phyloP scores from a whole-genome alignment of 306 rosid genomes.

The Lithocarpus polystachyus region DNA sequence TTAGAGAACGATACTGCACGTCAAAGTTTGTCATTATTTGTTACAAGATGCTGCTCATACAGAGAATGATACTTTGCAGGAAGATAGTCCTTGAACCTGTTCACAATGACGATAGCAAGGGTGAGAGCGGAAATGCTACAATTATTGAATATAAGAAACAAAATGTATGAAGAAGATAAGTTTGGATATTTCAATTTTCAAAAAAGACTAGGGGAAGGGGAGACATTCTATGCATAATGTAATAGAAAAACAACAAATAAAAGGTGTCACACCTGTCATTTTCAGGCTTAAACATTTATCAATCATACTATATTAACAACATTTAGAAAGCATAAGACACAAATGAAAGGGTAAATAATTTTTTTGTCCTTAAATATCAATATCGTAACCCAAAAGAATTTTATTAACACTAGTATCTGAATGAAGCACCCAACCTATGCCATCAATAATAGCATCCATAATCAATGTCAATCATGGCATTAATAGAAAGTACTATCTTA shows the following conservation, averaged over 20 bases:
- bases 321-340: neutral
- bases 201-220: neutral
- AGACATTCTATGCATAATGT: neutral
- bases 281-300: neutral
- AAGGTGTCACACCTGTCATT: neutral
- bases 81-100: constrained; percentile 87
- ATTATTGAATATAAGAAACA: constrained; percentile 3
- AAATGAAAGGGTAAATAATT: neutral
- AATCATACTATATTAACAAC: neutral
- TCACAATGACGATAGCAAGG: constrained; percentile 15
- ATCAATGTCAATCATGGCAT: neutral
- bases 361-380: neutral
- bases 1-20: neutral
- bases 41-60: constrained; percentile 60
- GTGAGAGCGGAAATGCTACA: constrained; percentile 21
- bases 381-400: neutral
- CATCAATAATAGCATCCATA: constrained; percentile 5
- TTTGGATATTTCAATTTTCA: neutral
- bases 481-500: neutral
- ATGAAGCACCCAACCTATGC: neutral
- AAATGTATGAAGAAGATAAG: neutral
- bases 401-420: neutral
- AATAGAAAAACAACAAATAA: neutral
- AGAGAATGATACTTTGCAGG: constrained; percentile 78
- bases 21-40: constrained; percentile 9